Conservation (phyloP, 176 grass and related monocot genomes). For the Alopecurus myosuroides region DNA sequence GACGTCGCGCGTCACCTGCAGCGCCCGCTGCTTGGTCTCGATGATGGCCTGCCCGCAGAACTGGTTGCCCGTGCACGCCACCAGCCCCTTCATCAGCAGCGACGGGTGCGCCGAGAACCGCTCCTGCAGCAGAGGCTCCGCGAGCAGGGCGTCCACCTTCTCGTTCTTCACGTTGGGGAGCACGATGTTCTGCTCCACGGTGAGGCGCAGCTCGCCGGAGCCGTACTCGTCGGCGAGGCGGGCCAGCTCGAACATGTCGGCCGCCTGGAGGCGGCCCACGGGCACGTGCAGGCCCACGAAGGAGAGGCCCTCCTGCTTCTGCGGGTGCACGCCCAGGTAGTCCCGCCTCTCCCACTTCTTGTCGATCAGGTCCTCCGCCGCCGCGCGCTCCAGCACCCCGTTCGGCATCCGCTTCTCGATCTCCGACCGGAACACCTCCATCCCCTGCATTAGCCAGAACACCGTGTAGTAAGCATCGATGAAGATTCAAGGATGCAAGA, state of each 20-base stretch:
- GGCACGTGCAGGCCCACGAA: slow-evolving; percentile 74
- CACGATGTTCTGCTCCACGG: slow-evolving; percentile 95
- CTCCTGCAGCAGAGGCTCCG: slow-evolving; percentile 54
- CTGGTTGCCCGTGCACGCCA: slow-evolving; percentile 89
- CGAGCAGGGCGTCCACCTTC: slow-evolving; percentile 41
- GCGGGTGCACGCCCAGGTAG: slow-evolving; percentile 72
- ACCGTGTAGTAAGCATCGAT: neutral
- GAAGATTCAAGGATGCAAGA: neutral
- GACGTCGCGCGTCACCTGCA: slow-evolving; percentile 78
- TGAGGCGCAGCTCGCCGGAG: slow-evolving; percentile 72
- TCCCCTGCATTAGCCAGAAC: slow-evolving; percentile 34
- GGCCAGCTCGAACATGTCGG: slow-evolving; percentile 85
- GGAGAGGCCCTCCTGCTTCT: slow-evolving; percentile 72
- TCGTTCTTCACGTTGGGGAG: slow-evolving; percentile 71
- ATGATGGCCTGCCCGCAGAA: slow-evolving; percentile 98
- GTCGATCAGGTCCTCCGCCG: slow-evolving; percentile 56
- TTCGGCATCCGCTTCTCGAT: slow-evolving; percentile 77
- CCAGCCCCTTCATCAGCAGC: slow-evolving; percentile 61
- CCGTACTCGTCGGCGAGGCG: slow-evolving; percentile 80
- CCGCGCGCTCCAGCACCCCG: slow-evolving; percentile 44
- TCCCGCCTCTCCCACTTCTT: slow-evolving; percentile 66
- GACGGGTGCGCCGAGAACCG: slow-evolving; percentile 62
- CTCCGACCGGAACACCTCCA: slow-evolving; percentile 76
- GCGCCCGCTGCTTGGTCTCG: slow-evolving; percentile 76
- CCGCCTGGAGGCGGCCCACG: slow-evolving; percentile 65